Conservation (phyloP, 805 yeast species). For the Ogataea angusta region DNA sequence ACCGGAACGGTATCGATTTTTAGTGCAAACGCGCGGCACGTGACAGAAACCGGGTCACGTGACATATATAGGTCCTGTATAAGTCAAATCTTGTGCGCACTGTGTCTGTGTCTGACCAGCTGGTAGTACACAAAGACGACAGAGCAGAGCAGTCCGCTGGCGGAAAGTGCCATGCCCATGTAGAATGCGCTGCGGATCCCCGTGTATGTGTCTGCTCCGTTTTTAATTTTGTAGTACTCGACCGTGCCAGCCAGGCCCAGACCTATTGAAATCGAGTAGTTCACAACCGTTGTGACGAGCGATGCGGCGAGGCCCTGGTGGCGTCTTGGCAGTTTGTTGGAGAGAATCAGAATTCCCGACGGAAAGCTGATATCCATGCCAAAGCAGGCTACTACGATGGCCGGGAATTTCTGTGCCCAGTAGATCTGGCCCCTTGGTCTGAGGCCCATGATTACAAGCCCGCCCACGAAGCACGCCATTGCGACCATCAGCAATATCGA, state of each 20-base stretch:
- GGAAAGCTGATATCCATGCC: conserved; percentile 84
- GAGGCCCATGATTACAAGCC: conserved; percentile 49
- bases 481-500: conserved; percentile 49
- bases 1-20: too few species aligned
- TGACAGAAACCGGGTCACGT: conserved; percentile 2
- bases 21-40: neutral
- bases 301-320: conserved; percentile 82
- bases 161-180: conserved; percentile 60
- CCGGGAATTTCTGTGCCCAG: conserved; percentile 56
- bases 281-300: conserved; percentile 64
- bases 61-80: too few species aligned
- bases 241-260: conserved; percentile 71
- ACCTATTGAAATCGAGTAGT: conserved; percentile 68
- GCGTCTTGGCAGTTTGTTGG: conserved; percentile 54
- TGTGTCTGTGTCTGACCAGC: conserved; percentile 1
- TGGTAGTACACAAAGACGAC: conserved; percentile 9
- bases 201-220: conserved; percentile 30
- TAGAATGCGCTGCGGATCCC: conserved; percentile 59
- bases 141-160: conserved; percentile 37
- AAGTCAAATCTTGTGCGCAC: neutral
- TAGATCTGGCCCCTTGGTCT: conserved; percentile 59
- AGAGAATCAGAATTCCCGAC: conserved; percentile 61
- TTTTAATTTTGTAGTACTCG: conserved; percentile 40
- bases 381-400: conserved; percentile 54
- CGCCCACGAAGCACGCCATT: conserved; percentile 52